These are phyloP conservation scores for Aurinia saxatilis DNA, from an alignment of 345 rosid genomes.

Conservation along the genomic window DNA sequence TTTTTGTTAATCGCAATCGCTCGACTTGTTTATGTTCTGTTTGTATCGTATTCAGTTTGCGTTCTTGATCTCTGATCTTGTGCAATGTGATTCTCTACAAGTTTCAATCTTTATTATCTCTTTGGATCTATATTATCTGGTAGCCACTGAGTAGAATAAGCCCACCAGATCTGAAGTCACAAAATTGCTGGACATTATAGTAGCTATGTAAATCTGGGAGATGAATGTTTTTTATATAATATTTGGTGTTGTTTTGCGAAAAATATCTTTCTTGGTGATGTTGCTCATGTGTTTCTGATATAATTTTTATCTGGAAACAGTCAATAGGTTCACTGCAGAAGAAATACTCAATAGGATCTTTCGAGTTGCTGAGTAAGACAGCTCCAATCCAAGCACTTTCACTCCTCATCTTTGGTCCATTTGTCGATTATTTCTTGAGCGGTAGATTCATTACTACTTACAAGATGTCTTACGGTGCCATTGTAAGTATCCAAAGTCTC, in stretches of 20 bases:
- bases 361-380: conserved; percentile 84
- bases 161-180: neutral
- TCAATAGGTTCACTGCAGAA: conserved; percentile 87
- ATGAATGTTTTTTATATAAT: neutral
- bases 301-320: conserved; percentile 31
- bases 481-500: conserved; percentile 39
- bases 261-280: neutral
- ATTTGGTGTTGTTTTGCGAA: neutral
- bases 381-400: conserved; percentile 97
- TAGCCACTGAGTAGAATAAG: neutral
- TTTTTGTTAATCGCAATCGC: neutral
- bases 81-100: neutral
- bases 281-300: conserved; percentile 11
- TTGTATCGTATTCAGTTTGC: neutral
- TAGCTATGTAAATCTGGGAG: neutral
- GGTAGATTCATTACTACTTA: conserved; percentile 55
- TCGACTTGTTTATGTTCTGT: neutral
- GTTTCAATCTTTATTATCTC: neutral
- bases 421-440: conserved; percentile 63
- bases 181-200: too few species aligned
- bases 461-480: conserved; percentile 62
- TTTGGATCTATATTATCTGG: too few species aligned
- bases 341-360: conserved; percentile 89
- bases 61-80: neutral
- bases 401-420: conserved; percentile 82